Conservation (phyloP, 2,329 filamentous ascomycete species). For the Pseudocercospora pini-densiflorae region DNA sequence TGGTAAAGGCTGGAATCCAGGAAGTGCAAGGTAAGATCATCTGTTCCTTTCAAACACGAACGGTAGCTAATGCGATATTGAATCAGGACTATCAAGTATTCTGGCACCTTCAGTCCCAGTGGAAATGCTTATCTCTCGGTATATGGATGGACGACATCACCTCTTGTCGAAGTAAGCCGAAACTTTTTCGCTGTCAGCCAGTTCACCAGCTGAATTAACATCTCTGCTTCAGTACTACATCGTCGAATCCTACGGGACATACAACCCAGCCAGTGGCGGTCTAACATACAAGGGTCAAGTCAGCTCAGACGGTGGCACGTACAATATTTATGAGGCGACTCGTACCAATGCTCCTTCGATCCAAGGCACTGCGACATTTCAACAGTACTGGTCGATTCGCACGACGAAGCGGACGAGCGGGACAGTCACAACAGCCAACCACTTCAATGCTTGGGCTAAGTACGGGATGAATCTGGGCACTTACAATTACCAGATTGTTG, state of each 20-base stretch:
- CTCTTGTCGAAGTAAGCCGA: conserved; percentile 60
- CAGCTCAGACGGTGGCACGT: conserved; percentile 57
- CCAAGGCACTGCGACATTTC: conserved; percentile 46
- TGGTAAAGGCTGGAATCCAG: conserved; percentile 64
- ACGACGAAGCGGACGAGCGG: conserved; percentile 38
- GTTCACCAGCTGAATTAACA: too few species aligned
- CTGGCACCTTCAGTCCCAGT: conserved; percentile 51
- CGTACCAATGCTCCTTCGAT: conserved; percentile 48
- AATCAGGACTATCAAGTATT: conserved; percentile 55
- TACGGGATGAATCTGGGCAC: conserved; percentile 35
- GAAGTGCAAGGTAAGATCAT: conserved; percentile 51
- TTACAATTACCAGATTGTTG: conserved; percentile 48
- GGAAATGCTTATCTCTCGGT: conserved; percentile 60
- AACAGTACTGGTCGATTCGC: conserved; percentile 51
- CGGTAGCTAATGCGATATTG: background rate
- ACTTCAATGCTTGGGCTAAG: conserved; percentile 35
- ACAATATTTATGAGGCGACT: conserved; percentile 56
- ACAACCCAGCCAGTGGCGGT: conserved; percentile 49
- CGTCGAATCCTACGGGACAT: conserved; percentile 57
- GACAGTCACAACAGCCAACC: conserved; percentile 34
- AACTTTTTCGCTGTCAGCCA: too few species aligned
- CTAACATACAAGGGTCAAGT: conserved; percentile 57
- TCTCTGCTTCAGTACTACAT: conserved; percentile 40
- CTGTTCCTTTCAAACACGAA: background rate
- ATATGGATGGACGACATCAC: conserved; percentile 62